These are phyloP conservation scores for Paraconiothyrium sp. DNA, from an alignment of 2,329 filamentous ascomycete species.

Conservation along the genomic window DNA sequence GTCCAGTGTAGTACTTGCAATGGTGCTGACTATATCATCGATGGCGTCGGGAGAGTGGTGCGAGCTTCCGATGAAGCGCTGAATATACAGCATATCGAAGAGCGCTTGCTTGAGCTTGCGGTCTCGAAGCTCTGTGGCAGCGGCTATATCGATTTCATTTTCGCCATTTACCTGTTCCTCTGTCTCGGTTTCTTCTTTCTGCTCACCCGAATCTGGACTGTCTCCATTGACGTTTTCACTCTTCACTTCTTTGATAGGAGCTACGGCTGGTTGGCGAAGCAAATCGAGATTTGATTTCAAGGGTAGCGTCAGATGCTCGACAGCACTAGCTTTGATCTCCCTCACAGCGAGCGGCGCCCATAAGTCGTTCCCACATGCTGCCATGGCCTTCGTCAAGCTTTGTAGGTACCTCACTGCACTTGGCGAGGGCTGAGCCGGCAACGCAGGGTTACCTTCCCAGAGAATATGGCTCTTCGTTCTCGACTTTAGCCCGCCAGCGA, in stretches of 20 bases:
- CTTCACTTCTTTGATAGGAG: background rate
- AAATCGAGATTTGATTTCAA: conserved; percentile 47
- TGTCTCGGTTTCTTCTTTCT: conserved; percentile 17
- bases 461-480: conserved; percentile 71
- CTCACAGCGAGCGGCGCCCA: conserved; percentile 78
- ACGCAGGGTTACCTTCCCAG: conserved; percentile 80
- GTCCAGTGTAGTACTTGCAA: conserved; percentile 60
- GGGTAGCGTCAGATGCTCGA: conserved; percentile 58
- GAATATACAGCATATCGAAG: conserved; percentile 57
- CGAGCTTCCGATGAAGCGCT: conserved; percentile 36
- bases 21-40: conserved; percentile 57
- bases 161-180: background rate
- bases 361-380: conserved; percentile 74
- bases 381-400: conserved; percentile 73
- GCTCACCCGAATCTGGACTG: background rate
- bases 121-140: conserved; percentile 25
- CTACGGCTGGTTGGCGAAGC: conserved; percentile 14
- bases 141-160: background rate
- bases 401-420: conserved; percentile 76
- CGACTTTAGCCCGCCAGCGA: conserved; percentile 55
- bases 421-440: conserved; percentile 83
- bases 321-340: conserved; percentile 68
- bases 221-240: background rate
- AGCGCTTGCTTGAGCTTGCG: conserved; percentile 50
- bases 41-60: conserved; percentile 12